Conservation (phyloP, 345 rosid species). For the Angophora floribunda region DNA sequence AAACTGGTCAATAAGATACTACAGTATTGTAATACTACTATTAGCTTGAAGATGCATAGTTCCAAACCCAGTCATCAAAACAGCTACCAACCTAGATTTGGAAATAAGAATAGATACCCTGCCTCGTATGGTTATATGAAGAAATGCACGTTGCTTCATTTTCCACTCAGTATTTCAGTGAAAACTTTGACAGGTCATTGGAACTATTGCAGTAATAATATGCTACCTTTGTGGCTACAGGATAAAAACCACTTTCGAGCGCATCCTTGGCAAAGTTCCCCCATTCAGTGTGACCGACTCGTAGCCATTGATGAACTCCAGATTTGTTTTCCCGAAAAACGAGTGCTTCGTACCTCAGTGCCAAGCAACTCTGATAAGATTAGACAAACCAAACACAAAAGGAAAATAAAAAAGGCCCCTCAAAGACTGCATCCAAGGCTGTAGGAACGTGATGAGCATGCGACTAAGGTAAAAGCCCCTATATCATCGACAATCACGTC, state of each 20-base stretch:
- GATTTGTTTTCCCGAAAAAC: slow-evolving; percentile 47
- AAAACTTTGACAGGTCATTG: neutral
- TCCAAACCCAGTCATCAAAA: neutral
- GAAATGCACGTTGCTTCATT: neutral
- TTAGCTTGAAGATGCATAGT: neutral
- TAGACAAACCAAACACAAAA: neutral
- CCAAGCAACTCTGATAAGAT: slow-evolving; percentile 52
- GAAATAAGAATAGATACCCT: neutral
- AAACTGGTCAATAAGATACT: neutral
- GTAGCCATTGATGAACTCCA: slow-evolving; percentile 24
- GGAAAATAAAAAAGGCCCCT: neutral
- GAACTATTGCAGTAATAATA: neutral
- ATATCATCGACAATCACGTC: neutral
- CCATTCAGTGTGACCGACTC: slow-evolving; percentile 61
- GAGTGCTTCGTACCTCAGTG: slow-evolving; percentile 68
- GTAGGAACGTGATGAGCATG: neutral
- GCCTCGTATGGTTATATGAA: neutral
- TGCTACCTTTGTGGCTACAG: slow-evolving; percentile 46
- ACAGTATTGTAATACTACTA: neutral
- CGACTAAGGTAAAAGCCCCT: neutral
- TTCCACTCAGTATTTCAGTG: neutral
- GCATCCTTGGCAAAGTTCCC: slow-evolving; percentile 47
- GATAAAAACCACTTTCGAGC: slow-evolving; percentile 41
- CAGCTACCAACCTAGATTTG: neutral
- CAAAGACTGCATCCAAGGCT: neutral